These are phyloP conservation scores for Aureobasidium sp. DNA, from an alignment of 2,329 filamentous ascomycete species.

Conservation along the genomic window DNA sequence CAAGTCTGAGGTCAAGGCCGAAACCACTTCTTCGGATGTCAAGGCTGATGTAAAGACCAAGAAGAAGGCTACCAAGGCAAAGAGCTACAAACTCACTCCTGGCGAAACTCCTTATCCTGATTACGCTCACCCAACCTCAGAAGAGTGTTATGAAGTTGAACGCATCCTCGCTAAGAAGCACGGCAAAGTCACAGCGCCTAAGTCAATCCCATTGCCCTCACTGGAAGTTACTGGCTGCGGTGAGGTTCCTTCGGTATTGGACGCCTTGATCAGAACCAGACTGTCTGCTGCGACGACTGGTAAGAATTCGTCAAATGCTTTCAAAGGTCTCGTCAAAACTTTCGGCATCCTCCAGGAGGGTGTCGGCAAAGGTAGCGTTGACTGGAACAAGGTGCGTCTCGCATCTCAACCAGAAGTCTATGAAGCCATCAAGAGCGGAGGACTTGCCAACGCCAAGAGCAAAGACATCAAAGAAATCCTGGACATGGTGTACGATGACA, in stretches of 20 bases:
- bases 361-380: slow-evolving; percentile 60
- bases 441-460: slow-evolving; percentile 61
- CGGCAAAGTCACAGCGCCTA: slow-evolving; percentile 54
- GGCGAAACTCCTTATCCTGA: slow-evolving; percentile 58
- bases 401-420: slow-evolving; percentile 54
- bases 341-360: slow-evolving; percentile 57
- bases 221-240: slow-evolving; percentile 62
- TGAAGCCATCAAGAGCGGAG: slow-evolving; percentile 60
- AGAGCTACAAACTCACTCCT: slow-evolving; percentile 37
- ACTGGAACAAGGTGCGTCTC: slow-evolving; percentile 63
- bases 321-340: slow-evolving; percentile 53
- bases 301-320: slow-evolving; percentile 55
- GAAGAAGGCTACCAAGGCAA: slow-evolving; percentile 33
- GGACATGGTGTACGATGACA: slow-evolving; percentile 62
- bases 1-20: slow-evolving; percentile 9
- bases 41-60: slow-evolving; percentile 18
- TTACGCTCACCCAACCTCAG: slow-evolving; percentile 53
- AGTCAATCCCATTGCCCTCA: slow-evolving; percentile 61
- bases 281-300: slow-evolving; percentile 53
- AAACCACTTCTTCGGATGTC: not conserved
- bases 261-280: slow-evolving; percentile 54
- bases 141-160: slow-evolving; percentile 62
- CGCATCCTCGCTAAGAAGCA: slow-evolving; percentile 57
- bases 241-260: slow-evolving; percentile 56
- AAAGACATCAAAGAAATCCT: slow-evolving; percentile 66